Base-by-base conservation (phyloP, 345 rosid genomes). In the Populus pruinosa region DNA sequence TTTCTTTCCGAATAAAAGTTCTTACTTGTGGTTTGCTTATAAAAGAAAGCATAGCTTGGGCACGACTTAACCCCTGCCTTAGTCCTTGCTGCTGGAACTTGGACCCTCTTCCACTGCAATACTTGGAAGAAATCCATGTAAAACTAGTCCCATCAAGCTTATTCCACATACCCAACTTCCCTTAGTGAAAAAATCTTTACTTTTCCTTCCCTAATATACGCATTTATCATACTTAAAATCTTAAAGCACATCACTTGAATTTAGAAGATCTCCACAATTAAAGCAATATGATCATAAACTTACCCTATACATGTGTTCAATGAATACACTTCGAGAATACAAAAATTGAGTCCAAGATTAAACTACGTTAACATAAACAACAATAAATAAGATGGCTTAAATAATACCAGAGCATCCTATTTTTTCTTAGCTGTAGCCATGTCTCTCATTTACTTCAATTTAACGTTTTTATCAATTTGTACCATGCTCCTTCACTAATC, bases 361-460 rank as follows among this genome's bases (percentile, higher is more conserved):
- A 64, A 38, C 43, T 8, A 33, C 5, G n/a, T 49, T 21, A 47
- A 23, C 33, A 25, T 16, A 13, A 65, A 31, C 69, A 55, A 10
- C 33, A 14, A 36, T 33, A 35, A 64, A 50, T 6, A 17, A 36
- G 20, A 68, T 33, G 27, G 36, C 50, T 31, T n/a, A 61, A 44
- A 29, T 13, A 69, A 50, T 14, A 95, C 99, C 98, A 93, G 75
- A 78, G 88, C 87, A 76, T 95, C 98, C 98, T 97, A 93, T 90
- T 96, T 90, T 86, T 92, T 95, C 89, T 88, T 91, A 27, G 98
- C 96, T 79, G 97, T 92, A 77, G 98, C 91, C 92, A 92, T 86
- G 80, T 92, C 98, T 84, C 89, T 91, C 92, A 92, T 84, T 86
- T 93, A 98, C 92, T 91, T 91, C 83, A 93, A 71, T 73, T 90